These are phyloP conservation scores for Zasmidium angulare DNA, from an alignment of 2,329 filamentous ascomycete species.

Conservation along the genomic window DNA sequence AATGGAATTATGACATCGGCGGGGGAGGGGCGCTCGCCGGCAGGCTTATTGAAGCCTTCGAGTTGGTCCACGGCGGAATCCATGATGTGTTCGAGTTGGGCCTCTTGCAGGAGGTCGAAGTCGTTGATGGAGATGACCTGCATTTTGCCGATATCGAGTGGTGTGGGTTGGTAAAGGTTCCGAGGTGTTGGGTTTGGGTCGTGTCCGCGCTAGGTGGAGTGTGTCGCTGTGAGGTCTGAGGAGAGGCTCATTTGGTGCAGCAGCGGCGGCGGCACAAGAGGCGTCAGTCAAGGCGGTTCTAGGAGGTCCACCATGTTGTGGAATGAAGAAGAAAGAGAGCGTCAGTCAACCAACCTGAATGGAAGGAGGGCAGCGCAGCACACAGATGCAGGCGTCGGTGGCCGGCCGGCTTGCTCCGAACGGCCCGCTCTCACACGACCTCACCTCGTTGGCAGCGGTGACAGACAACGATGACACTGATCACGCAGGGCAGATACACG, in stretches of 20 bases:
- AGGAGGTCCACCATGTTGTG: neutral
- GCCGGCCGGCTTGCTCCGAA: neutral
- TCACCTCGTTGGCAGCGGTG: neutral
- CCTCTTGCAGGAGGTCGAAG: conserved; percentile 13
- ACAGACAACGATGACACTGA: neutral
- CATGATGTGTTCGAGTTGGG: conserved; percentile 13
- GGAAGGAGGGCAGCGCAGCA: neutral
- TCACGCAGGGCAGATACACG: neutral
- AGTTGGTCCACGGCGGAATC: conserved; percentile 21
- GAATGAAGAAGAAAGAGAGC: neutral
- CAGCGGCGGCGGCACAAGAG: neutral
- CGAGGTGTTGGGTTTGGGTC: neutral
- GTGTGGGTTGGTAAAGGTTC: neutral
- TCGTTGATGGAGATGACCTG: conserved; percentile 20
- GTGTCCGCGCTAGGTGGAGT: neutral
- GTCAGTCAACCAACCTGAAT: neutral
- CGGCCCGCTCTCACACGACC: neutral
- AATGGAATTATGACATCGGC: conserved; percentile 16
- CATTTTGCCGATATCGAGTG: conserved; percentile 3
- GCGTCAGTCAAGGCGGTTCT: neutral
- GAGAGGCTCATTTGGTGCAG: neutral
- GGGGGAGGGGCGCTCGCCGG: conserved; percentile 5
- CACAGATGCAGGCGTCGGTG: neutral
- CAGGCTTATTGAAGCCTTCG: conserved; percentile 15
- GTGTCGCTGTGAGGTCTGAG: neutral